These are phyloP conservation scores for Cenchrus americanus DNA, from an alignment of 176 grass and related monocot genomes.

Conservation along the genomic window DNA sequence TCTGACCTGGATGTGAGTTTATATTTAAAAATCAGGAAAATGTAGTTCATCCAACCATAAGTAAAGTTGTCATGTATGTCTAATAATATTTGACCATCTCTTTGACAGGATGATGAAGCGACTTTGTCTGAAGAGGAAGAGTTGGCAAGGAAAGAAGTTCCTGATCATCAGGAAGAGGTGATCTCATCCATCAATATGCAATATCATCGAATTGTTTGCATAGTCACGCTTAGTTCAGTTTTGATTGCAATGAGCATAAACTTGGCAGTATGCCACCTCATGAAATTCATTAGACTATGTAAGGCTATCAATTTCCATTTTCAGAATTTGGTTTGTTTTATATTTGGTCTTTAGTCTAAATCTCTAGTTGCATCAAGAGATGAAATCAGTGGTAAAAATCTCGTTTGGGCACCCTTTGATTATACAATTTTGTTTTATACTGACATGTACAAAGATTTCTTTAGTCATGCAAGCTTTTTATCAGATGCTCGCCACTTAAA, in stretches of 20 bases:
- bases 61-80: conserved; percentile 15
- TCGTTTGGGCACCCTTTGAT: not conserved
- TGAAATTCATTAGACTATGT: not conserved
- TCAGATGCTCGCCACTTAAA: not conserved
- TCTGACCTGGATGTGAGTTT: conserved; percentile 26
- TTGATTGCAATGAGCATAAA: not conserved
- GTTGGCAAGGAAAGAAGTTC: conserved; percentile 82
- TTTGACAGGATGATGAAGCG: conserved; percentile 89
- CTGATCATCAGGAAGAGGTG: conserved; percentile 72
- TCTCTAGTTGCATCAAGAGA: not conserved
- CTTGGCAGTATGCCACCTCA: not conserved
- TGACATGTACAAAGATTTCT: not conserved
- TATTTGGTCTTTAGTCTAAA: not conserved
- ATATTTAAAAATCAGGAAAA: conserved; percentile 10
- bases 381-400: not conserved
- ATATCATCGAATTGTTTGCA: conserved; percentile 9
- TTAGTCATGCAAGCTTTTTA: conserved; percentile 12
- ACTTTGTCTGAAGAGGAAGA: conserved; percentile 97
- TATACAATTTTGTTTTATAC: not conserved
- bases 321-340: conserved; percentile 4
- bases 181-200: conserved; percentile 23
- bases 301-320: not conserved
- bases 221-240: conserved; percentile 27
- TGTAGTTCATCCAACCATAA: not conserved
- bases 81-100: conserved; percentile 20